phyloP scores from a whole-genome alignment of 1,284 basidiomycete species.

The Heterobasidion annosum region DNA sequence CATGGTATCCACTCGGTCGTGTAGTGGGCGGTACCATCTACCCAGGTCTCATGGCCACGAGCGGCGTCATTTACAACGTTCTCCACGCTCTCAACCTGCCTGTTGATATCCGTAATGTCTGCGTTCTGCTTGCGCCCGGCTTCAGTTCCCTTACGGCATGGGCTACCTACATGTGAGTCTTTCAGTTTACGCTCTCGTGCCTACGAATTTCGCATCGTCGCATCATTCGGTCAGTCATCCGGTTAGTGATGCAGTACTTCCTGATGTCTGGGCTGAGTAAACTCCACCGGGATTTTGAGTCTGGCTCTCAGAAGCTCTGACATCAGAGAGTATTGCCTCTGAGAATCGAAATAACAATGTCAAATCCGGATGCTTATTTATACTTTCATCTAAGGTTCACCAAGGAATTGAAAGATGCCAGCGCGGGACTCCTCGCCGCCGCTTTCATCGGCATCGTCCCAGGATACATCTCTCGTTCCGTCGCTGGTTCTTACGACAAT shows the following conservation, averaged over 20 bases:
- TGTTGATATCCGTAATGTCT: slow-evolving; percentile 96
- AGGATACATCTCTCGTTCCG: slow-evolving; percentile 97
- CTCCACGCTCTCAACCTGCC: slow-evolving; percentile 88
- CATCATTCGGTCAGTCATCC: not conserved
- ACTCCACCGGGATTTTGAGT: no score
- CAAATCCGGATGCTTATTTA: not conserved
- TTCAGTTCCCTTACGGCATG: slow-evolving; percentile 96
- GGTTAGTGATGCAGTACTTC: no score
- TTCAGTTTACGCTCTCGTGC: slow-evolving; percentile 1
- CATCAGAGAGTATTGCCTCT: no score
- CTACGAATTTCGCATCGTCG: not conserved
- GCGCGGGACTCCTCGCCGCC: slow-evolving; percentile 94
- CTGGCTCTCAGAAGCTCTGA: no score
- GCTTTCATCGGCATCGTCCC: slow-evolving; percentile 98
- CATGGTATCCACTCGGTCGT: slow-evolving; percentile 97
- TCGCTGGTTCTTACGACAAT: slow-evolving; percentile 99
- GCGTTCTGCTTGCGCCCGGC: slow-evolving; percentile 93
- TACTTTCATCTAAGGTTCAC: slow-evolving; percentile 61
- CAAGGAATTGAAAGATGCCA: slow-evolving; percentile 88
- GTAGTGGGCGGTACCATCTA: slow-evolving; percentile 98
- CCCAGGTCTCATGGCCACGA: slow-evolving; percentile 96
- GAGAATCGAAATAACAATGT: not conserved
- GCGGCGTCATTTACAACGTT: slow-evolving; percentile 91
- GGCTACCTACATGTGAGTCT: slow-evolving; percentile 87
- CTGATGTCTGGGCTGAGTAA: no score